Evolutionary conservation across 768 basidiomycete species (phyloP).

Genomic region (Leccinum arenicola): DNA sequence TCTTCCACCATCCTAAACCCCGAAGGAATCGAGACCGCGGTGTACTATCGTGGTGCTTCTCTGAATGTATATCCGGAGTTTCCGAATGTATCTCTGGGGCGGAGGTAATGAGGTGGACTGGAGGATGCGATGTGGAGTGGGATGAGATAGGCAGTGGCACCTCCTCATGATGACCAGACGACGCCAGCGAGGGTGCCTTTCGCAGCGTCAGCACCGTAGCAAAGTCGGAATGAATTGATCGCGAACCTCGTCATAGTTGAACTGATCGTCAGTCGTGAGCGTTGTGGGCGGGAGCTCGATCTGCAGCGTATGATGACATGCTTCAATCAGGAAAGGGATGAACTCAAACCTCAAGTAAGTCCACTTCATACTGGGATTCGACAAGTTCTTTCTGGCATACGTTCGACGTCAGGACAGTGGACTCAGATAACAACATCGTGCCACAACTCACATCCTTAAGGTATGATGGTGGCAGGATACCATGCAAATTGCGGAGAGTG

Average conservation of each 20-base stretch:
- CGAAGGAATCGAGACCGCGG: background rate
- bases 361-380: background rate
- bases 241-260: background rate
- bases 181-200: background rate
- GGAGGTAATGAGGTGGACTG: background rate
- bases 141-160: background rate
- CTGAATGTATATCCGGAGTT: background rate
- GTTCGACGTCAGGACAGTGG: background rate
- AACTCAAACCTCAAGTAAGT: background rate
- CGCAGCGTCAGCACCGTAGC: background rate
- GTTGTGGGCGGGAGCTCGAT: background rate
- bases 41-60: fast-evolving
- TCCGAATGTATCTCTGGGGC: background rate
- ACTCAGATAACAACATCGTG: background rate
- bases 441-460: background rate
- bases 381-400: background rate
- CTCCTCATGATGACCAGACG: background rate
- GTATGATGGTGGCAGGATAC: background rate
- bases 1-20: background rate
- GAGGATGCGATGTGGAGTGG: background rate
- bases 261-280: background rate
- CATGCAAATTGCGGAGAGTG: background rate
- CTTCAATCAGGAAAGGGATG: background rate
- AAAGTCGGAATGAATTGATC: background rate
- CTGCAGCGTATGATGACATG: background rate